Percentiles rank a stretch among this genome's conserved stretches.
Evolutionary conservation across 148 eudicot genomes (phyloP).

Genomic region (Heliamphora exappendiculata): DNA sequence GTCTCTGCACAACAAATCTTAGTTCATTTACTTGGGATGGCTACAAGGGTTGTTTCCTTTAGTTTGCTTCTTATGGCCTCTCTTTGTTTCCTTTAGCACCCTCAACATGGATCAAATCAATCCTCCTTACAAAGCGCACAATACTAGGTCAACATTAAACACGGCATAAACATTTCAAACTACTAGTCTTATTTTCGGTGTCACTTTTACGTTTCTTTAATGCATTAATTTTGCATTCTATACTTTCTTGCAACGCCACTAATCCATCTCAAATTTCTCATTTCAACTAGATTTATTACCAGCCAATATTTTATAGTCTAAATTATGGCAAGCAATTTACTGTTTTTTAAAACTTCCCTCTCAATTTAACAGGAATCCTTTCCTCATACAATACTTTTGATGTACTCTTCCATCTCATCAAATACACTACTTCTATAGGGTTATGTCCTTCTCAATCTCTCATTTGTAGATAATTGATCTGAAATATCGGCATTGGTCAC

Average conservation of each 20-base stretch:
- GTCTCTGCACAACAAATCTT: neutral
- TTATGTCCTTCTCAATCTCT: neutral
- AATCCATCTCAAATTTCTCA: neutral
- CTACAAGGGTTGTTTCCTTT: neutral
- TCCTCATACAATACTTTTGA: neutral
- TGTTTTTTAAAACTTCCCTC: neutral
- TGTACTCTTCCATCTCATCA: neutral
- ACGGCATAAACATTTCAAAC: too few species aligned
- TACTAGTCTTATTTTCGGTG: neutral
- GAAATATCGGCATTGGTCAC: too few species aligned
- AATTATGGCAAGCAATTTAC: neutral
- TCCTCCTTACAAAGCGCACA: too few species aligned
- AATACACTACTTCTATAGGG: neutral
- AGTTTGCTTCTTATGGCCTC: constrained; percentile 1
- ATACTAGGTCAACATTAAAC: too few species aligned
- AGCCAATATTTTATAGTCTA: neutral
- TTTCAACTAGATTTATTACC: neutral
- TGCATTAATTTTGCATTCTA: neutral
- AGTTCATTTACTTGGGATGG: neutral
- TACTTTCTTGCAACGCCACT: too few species aligned
- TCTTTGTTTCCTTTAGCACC: neutral
- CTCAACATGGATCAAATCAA: neutral
- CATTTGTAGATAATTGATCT: too few species aligned
- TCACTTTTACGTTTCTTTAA: neutral
- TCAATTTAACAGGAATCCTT: neutral